phyloP scores from a whole-genome alignment of 1,139 yeast genomes.

The Lodderomyces parapsilosis region DNA sequence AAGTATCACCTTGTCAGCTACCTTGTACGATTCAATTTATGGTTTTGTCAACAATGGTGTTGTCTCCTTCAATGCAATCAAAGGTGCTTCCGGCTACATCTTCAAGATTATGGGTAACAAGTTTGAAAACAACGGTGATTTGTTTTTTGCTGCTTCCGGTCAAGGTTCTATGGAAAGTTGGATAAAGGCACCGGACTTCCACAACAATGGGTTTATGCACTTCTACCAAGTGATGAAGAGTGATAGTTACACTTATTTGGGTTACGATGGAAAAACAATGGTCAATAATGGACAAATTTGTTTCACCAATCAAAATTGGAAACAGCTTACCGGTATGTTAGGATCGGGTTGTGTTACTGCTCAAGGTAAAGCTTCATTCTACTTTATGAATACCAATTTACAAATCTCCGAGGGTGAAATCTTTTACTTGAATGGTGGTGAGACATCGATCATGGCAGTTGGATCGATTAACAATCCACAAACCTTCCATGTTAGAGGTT shows the following conservation, averaged over 20 bases:
- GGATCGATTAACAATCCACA: slow-evolving; percentile 18
- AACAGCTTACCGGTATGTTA: slow-evolving; percentile 22
- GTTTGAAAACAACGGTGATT: too few species aligned
- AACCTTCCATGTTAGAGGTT: too few species aligned
- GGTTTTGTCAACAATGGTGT: slow-evolving; percentile 23
- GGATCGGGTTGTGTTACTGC: slow-evolving; percentile 32
- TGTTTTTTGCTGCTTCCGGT: slow-evolving; percentile 27
- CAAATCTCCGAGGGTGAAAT: slow-evolving; percentile 20
- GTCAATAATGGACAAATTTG: slow-evolving; percentile 27
- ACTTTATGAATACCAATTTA: slow-evolving; percentile 18
- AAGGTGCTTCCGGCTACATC: slow-evolving; percentile 9
- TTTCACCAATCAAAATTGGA: slow-evolving; percentile 23
- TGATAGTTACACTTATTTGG: slow-evolving; percentile 20
- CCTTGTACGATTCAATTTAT: slow-evolving; percentile 13
- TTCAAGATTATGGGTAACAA: neutral
- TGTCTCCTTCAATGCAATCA: slow-evolving; percentile 23
- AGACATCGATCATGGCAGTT: slow-evolving; percentile 20
- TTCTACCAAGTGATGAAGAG: slow-evolving; percentile 22
- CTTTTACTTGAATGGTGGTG: slow-evolving; percentile 20
- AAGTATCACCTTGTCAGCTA: slow-evolving; percentile 14
- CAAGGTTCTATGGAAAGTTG: slow-evolving; percentile 19
- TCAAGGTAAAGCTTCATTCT: too few species aligned
- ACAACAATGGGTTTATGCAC: slow-evolving; percentile 26
- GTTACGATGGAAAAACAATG: slow-evolving; percentile 17
- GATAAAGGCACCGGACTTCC: slow-evolving; percentile 22